Evolutionary conservation across 257 asterid genomes (phyloP), one percentile per base, ranked within the genome.

Genomic region (Penstemon eatonii): DNA sequence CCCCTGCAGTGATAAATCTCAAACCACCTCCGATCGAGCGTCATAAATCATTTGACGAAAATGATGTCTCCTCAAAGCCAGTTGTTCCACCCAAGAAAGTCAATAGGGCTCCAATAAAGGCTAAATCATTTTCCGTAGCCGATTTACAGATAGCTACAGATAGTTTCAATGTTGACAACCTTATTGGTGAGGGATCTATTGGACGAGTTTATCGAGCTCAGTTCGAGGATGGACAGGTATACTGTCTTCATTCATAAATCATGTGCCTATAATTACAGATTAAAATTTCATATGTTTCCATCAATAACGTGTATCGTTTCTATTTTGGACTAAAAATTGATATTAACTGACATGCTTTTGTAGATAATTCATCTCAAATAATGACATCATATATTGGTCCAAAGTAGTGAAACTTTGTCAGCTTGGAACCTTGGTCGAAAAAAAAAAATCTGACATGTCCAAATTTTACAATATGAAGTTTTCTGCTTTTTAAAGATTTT

Each of bases 101-200:
- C 53, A 76, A 74, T 57, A 76, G 73, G 9, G 84, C 83, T 57
- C 88, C 87, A 7, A 80, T 93, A 80, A 81, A 87, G 46, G 89
- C 92, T 8, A 82, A 80, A 52, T 78, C 68, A 18, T 93, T 78
- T 75, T 84, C 97, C 4, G 86, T 92, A 40, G 97, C 97, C 7
- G 97, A 91, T 73, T 79, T 91, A 68, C 97, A 91, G 86, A 88
- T 89, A 78, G 97, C 97, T 36, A 92, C 98, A 3, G 90, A 88
- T 71, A 92, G 96, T 83, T 92, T 92, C 82, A 85, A 56, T 69
- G 83, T 71, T 3, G 98, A 90, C 3, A 88, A 86, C 78, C 91
- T 90, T 70, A 75, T 92, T 40, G 97, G 97, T 0, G 98, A 92
- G 81, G 98, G 98, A 70, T 85, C 97, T 61, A 67, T 86, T 13